Evolutionary conservation across 805 yeast genomes (phyloP).

Genomic region (Wickerhamiella brachini): DNA sequence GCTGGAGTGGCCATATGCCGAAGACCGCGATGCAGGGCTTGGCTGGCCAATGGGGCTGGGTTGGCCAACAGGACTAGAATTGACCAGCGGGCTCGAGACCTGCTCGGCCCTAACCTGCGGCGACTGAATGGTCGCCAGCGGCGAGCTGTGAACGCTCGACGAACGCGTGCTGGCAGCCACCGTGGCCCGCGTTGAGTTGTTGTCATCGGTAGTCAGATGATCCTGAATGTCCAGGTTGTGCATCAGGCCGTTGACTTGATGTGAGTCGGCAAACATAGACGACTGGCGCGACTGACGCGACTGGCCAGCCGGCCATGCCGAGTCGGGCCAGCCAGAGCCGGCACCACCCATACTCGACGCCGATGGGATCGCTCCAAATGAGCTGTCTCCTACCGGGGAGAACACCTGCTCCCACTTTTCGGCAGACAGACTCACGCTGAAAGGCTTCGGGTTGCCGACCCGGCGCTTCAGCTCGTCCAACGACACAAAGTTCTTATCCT

Average conservation of each 20-base stretch:
- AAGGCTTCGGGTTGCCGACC: constrained; percentile 47
- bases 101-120: neutral
- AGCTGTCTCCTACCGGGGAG: neutral
- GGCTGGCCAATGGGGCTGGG: too few species aligned
- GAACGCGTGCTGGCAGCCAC: neutral
- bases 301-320: neutral
- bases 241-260: neutral
- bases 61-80: too few species aligned
- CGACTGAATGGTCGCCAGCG: neutral
- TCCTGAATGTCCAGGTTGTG: constrained; percentile 1
- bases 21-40: too few species aligned
- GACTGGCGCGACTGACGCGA: neutral
- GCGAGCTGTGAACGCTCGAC: neutral
- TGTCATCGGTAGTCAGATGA: neutral
- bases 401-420: constrained; percentile 11
- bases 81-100: too few species aligned
- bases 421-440: constrained; percentile 24
- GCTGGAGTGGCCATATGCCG: too few species aligned
- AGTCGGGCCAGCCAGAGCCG: neutral
- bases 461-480: constrained; percentile 39
- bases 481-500: constrained; percentile 36
- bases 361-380: neutral
- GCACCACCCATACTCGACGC: neutral
- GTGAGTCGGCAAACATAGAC: constrained; percentile 3
- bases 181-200: neutral